These are phyloP conservation scores for Pythium brachiatum DNA, from an alignment of 352 stramenopile genomes.

Conservation along the genomic window DNA sequence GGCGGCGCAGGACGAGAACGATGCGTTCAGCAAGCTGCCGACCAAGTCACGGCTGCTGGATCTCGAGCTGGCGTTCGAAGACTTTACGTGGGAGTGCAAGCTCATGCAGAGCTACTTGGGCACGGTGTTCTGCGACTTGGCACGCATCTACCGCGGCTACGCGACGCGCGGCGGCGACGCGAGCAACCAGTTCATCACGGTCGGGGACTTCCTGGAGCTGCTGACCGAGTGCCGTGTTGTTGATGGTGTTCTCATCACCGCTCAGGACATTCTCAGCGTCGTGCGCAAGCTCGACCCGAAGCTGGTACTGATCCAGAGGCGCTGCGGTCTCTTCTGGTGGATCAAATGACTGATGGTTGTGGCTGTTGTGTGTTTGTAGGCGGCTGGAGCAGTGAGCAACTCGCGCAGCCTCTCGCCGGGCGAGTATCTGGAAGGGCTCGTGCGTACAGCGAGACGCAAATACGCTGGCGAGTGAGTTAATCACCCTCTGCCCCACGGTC, in stretches of 20 bases:
- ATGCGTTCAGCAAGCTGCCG: slow-evolving; percentile 53
- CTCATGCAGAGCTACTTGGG: slow-evolving; percentile 69
- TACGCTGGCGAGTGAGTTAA: slow-evolving; percentile 48
- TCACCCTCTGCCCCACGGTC: neutral
- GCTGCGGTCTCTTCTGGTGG: neutral
- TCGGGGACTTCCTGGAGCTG: slow-evolving; percentile 57
- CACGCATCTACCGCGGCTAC: slow-evolving; percentile 71
- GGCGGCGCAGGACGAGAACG: slow-evolving; percentile 50
- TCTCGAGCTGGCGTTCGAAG: slow-evolving; percentile 54
- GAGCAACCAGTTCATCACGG: slow-evolving; percentile 43
- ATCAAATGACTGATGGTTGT: neutral
- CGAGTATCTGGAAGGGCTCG: slow-evolving; percentile 67
- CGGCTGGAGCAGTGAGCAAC: slow-evolving; percentile 29
- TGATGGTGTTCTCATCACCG: slow-evolving; percentile 39
- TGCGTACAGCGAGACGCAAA: slow-evolving; percentile 59
- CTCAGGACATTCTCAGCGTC: slow-evolving; percentile 43
- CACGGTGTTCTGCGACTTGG: slow-evolving; percentile 69
- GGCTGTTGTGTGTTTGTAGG: slow-evolving; percentile 13
- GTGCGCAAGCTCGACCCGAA: slow-evolving; percentile 51
- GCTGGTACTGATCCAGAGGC: slow-evolving; percentile 23
- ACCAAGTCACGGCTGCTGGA: slow-evolving; percentile 43
- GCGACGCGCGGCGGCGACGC: slow-evolving; percentile 35
- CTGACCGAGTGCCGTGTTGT: slow-evolving; percentile 66
- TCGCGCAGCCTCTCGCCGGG: slow-evolving; percentile 46
- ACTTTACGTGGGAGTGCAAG: slow-evolving; percentile 69